Conservation (phyloP, 2,329 filamentous ascomycete genomes). For the Ophiostoma sp. region DNA sequence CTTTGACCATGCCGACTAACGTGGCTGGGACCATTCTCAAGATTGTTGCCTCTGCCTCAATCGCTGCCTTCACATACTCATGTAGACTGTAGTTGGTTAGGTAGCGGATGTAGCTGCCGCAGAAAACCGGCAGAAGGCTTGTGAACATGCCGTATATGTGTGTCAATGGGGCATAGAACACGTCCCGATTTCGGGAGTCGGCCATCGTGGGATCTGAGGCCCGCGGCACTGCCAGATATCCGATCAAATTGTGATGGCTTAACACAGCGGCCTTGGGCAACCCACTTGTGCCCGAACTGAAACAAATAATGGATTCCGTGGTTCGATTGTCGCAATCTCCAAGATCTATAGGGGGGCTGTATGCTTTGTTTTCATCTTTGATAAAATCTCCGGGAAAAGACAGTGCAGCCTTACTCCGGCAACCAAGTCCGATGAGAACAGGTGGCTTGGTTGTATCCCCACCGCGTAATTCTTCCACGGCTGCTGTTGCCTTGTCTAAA, state of each 20-base stretch:
- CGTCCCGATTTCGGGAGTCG: slow-evolving; percentile 8
- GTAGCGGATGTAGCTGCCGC: slow-evolving; percentile 14
- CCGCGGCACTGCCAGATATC: background rate
- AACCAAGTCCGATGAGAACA: background rate
- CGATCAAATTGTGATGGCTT: slow-evolving; percentile 19
- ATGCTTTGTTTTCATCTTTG: background rate
- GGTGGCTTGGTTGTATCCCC: background rate
- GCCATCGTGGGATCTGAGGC: slow-evolving; percentile 9
- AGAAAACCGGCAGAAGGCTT: background rate
- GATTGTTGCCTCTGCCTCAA: background rate
- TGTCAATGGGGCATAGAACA: slow-evolving; percentile 17
- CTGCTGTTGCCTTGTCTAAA: background rate
- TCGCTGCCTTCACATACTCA: slow-evolving; percentile 11
- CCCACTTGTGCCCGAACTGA: slow-evolving; percentile 17
- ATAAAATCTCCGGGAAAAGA: slow-evolving; percentile 16
- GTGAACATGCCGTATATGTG: slow-evolving; percentile 20
- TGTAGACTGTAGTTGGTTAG: slow-evolving; percentile 12
- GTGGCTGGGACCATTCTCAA: slow-evolving; percentile 17
- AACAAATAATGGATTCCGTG: slow-evolving; percentile 14
- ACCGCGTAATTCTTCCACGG: background rate
- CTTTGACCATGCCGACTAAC: slow-evolving; percentile 17
- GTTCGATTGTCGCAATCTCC: background rate
- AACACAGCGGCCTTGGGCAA: slow-evolving; percentile 17
- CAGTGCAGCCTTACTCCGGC: background rate
- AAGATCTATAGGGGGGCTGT: slow-evolving; percentile 1